Evolutionary conservation across 2,329 filamentous ascomycete genomes (phyloP).

Genomic region (Drechslera avenae): DNA sequence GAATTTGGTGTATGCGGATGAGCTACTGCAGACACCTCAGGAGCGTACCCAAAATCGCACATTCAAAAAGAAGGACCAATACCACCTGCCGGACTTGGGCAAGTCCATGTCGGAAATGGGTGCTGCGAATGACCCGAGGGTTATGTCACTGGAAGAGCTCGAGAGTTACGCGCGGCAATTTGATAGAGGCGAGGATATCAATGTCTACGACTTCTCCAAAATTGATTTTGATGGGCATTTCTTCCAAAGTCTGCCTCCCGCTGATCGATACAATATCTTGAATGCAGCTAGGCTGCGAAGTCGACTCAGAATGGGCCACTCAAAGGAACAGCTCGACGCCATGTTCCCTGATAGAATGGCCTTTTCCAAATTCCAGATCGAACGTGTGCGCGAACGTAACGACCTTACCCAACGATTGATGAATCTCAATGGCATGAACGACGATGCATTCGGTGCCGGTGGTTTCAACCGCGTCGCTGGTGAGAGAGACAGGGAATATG

Average conservation of each 20-base stretch:
- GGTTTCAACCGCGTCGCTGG: slow-evolving; percentile 73
- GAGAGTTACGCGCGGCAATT: slow-evolving; percentile 95
- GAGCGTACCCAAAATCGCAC: slow-evolving; percentile 75
- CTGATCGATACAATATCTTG: slow-evolving; percentile 94
- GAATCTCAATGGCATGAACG: slow-evolving; percentile 89
- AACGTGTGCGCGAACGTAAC: slow-evolving; percentile 89
- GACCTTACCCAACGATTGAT: slow-evolving; percentile 93
- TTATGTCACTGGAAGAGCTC: slow-evolving; percentile 94
- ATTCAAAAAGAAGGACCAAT: slow-evolving; percentile 91
- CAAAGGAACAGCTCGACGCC: slow-evolving; percentile 90
- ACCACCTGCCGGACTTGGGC: slow-evolving; percentile 88
- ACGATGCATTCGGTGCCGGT: slow-evolving; percentile 69
- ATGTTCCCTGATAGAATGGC: slow-evolving; percentile 99
- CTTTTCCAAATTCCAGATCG: slow-evolving; percentile 95
- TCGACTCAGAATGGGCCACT: slow-evolving; percentile 90
- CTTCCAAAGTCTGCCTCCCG: slow-evolving; percentile 86
- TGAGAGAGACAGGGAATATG: slow-evolving; percentile 91
- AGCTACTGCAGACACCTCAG: slow-evolving; percentile 77
- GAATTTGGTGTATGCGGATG: slow-evolving; percentile 87
- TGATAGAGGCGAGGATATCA: slow-evolving; percentile 86
- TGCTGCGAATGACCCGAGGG: slow-evolving; percentile 85
- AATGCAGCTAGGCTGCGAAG: slow-evolving; percentile 91
- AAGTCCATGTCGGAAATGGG: slow-evolving; percentile 83
- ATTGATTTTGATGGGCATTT: slow-evolving; percentile 98
- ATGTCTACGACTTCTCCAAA: slow-evolving; percentile 91